Conservation (phyloP, 495 filamentous ascomycete genomes). For the Barbatosphaeria neglecta region DNA sequence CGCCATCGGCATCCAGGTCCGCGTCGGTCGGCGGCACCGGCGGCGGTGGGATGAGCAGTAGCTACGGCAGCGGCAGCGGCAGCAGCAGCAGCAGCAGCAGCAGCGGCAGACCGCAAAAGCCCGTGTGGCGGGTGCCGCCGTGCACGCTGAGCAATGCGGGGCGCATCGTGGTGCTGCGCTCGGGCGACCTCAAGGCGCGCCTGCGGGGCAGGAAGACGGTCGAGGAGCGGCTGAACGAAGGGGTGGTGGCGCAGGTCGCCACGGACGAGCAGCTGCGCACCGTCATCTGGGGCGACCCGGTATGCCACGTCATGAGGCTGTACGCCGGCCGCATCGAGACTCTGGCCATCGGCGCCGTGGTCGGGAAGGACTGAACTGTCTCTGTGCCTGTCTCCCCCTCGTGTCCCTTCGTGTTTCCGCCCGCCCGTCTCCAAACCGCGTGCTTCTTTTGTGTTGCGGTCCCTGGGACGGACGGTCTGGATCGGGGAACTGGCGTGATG, state of each 20-base stretch:
- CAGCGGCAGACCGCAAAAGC: slow-evolving; percentile 9
- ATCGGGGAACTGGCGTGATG: no score
- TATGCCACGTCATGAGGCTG: slow-evolving; percentile 67
- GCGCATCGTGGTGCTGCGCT: slow-evolving; percentile 51
- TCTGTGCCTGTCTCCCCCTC: no score
- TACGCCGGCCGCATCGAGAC: slow-evolving; percentile 58
- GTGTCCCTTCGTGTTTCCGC: no score
- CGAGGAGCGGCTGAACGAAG: slow-evolving; percentile 30
- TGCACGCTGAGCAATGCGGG: slow-evolving; percentile 55
- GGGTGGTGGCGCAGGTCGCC: slow-evolving; percentile 48
- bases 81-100: slow-evolving; percentile 4
- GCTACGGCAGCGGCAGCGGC: slow-evolving; percentile 7
- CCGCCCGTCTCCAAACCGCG: no score
- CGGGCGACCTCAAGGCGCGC: slow-evolving; percentile 19
- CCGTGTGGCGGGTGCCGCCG: slow-evolving; percentile 50
- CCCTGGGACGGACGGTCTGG: no score
- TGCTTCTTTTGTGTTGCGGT: no score
- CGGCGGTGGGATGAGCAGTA: no score
- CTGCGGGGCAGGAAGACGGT: slow-evolving; percentile 23
- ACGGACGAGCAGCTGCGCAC: slow-evolving; percentile 52
- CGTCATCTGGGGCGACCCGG: slow-evolving; percentile 67
- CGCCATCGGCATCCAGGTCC: no score
- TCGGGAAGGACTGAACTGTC: slow-evolving; percentile 21
- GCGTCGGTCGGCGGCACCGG: no score
- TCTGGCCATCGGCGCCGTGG: slow-evolving; percentile 55